Evolutionary conservation across 768 basidiomycete species (phyloP), one percentile per base, ranked within the genome.

Genomic region (Boletus subparvulus): DNA sequence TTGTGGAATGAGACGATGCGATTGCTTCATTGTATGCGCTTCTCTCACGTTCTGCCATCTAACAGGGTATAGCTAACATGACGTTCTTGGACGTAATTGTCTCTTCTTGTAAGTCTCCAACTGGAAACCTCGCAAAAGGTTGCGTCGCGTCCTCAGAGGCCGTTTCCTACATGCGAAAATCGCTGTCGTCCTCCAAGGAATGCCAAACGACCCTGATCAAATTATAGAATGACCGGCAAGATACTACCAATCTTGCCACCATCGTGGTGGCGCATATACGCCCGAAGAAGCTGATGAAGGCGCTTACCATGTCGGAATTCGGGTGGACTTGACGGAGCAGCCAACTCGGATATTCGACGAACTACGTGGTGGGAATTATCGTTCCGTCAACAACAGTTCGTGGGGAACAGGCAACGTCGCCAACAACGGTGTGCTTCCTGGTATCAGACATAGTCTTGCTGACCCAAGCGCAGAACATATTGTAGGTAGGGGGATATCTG

Each of bases 191-290:
- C 0, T 83, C 87, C 60, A 93, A 94, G 69, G 96, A 98, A 74
- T 92, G 90, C 64, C 96, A 98, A 74, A 85, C 84, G 3, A 85
- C 80, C 49, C 76, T 99, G 49, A 79, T 94, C 72, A 21, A 98
- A 99, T 71, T 98, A 94, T 70, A 79, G 84, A 37, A 94, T 65
- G 85, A 86, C 52, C 92, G 94, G 10, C 75, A 79, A 21, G 83
- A 93, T 1, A 98, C 98, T 73, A 84, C 91, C 73, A 99, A 98
- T 68, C 84, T 96, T 54, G 86, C 98, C 60, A 90, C 90, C 24
- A 82, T 98, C 69, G 78, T 0, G 92, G 88, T 9, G 90, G 83
- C 55, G 76, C 65, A 90, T 98, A 21, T 21, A 21, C 21, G 21
- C 21, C 21, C 21, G 21, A 21, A 21, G 21, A 21, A 21, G 21